phyloP scores from a whole-genome alignment of 116 monocot species.

The Cymodocea nodosa region DNA sequence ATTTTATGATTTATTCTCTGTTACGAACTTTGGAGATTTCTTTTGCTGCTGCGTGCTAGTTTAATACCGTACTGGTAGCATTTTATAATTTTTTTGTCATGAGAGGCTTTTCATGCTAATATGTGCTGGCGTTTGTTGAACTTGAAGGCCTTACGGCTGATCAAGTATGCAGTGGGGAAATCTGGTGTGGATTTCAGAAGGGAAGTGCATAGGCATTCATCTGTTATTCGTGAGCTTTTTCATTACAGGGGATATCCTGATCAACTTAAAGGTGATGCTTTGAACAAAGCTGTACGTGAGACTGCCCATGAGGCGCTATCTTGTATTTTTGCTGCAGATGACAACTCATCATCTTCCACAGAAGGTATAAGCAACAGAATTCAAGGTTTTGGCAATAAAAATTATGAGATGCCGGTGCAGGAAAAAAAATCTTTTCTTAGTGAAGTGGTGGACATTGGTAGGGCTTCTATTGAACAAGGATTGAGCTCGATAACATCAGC shows the following conservation, averaged over 20 bases:
- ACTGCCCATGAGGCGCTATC: conserved; percentile 82
- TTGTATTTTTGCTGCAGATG: conserved; percentile 66
- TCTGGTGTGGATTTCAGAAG: conserved; percentile 79
- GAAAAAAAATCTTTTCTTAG: conserved; percentile 92
- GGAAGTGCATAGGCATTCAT: conserved; percentile 90
- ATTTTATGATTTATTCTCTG: too few species aligned
- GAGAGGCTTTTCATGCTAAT: too few species aligned
- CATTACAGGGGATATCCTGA: conserved; percentile 90
- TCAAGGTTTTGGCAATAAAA: conserved; percentile 92
- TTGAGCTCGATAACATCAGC: conserved; percentile 61
- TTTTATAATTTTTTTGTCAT: too few species aligned
- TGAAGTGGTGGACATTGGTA: conserved; percentile 84
- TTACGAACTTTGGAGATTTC: too few species aligned
- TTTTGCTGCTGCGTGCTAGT: too few species aligned
- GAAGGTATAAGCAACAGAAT: conserved; percentile 66
- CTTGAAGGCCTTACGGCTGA: conserved; percentile 55
- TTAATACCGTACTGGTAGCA: too few species aligned
- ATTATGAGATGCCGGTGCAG: conserved; percentile 52
- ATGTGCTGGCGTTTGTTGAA: too few species aligned
- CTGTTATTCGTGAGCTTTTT: conserved; percentile 47
- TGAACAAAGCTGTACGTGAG: conserved; percentile 89
- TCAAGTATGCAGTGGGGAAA: conserved; percentile 84
- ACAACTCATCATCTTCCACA: conserved; percentile 34
- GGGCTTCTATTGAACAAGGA: conserved; percentile 9
- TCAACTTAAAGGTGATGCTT: conserved; percentile 84